Conservation (phyloP, 768 basidiomycete species). For the Suillus spraguei region DNA sequence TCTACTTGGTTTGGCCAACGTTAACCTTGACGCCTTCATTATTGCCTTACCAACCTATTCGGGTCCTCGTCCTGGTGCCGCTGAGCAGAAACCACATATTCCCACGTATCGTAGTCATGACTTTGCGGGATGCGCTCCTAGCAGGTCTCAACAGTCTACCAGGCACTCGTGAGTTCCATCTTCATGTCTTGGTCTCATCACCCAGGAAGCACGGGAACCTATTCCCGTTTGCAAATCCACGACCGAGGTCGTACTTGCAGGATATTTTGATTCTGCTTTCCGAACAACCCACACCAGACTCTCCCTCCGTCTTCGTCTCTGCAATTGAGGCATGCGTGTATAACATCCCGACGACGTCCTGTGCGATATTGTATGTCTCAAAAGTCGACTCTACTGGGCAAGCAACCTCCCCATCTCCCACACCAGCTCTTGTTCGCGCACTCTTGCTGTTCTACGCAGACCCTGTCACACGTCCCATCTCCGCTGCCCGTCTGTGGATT, state of each 20-base stretch:
- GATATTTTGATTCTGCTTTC: conserved; percentile 79
- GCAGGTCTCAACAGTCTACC: conserved; percentile 56
- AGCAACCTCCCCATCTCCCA: conserved; percentile 62
- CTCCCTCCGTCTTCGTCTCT: conserved; percentile 64
- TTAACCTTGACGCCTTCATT: background rate
- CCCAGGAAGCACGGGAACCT: conserved; percentile 68
- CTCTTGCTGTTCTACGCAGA: conserved; percentile 68
- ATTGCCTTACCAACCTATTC: background rate
- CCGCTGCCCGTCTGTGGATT: conserved; percentile 65
- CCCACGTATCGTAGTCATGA: conserved; percentile 36
- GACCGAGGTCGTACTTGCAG: conserved; percentile 69
- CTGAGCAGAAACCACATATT: conserved; percentile 14
- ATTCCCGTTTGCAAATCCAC: conserved; percentile 74
- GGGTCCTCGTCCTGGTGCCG: conserved; percentile 5
- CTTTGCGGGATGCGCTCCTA: conserved; percentile 66
- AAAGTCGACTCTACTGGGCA: conserved; percentile 96
- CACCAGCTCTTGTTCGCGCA: conserved; percentile 64
- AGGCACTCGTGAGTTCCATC: conserved; percentile 69
- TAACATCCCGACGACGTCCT: conserved; percentile 66
- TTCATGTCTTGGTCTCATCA: conserved; percentile 73
- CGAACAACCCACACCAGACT: conserved; percentile 52
- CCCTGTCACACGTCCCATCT: conserved; percentile 61
- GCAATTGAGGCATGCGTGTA: conserved; percentile 84
- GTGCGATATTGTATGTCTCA: conserved; percentile 83
- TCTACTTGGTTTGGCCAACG: background rate